phyloP scores from a whole-genome alignment of 305 asterid genomes.

The Fraxinus angustifolia region DNA sequence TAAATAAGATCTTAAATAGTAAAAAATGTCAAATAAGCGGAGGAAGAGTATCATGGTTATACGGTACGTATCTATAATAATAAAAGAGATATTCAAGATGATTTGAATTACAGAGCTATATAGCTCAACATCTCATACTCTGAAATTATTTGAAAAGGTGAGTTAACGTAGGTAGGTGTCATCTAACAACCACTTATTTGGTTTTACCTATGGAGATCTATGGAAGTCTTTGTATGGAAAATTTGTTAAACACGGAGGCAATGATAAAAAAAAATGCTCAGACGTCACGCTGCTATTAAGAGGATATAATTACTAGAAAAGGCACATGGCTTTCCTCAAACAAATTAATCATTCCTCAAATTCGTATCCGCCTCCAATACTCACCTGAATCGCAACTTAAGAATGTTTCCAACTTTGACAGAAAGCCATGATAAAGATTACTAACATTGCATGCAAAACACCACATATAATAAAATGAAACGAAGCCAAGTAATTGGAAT shows the following conservation, averaged over 20 bases:
- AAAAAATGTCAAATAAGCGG: neutral
- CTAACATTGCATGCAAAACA: neutral
- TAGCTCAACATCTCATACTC: neutral
- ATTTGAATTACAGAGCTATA: neutral
- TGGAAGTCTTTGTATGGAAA: neutral
- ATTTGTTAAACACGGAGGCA: neutral
- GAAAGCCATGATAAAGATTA: neutral
- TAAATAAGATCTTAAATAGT: neutral
- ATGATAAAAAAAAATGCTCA: neutral
- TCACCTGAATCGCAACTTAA: neutral
- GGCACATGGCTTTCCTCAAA: neutral
- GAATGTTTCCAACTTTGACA: neutral
- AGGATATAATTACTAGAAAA: neutral
- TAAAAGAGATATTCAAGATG: neutral
- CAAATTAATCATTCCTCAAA: neutral
- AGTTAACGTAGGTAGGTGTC: neutral
- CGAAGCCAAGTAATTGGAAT: neutral
- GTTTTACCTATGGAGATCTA: neutral
- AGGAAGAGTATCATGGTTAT: neutral
- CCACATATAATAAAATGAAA: neutral
- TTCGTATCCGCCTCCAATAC: neutral
- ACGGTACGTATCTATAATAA: neutral
- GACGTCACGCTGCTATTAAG: neutral
- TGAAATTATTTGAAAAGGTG: neutral
- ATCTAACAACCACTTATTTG: neutral